Conservation (phyloP, 805 yeast genomes). For the Schwanniomyces occidentalis region DNA sequence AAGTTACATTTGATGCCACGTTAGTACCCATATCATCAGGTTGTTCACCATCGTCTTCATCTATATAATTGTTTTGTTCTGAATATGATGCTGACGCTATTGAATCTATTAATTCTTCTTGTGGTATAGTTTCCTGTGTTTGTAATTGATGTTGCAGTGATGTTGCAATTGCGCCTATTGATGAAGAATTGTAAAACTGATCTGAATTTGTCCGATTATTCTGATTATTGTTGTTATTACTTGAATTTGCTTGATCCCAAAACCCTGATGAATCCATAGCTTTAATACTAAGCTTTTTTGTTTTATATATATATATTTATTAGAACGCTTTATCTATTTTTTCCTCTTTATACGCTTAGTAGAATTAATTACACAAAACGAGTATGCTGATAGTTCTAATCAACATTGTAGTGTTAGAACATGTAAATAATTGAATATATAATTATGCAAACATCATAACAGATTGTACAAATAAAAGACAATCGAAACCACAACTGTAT, state of each 20-base stretch:
- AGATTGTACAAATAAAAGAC: no score
- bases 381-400: no score
- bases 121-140: slow-evolving; percentile 28
- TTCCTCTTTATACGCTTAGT: no score
- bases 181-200: slow-evolving; percentile 3
- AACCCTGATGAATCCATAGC: slow-evolving; percentile 28
- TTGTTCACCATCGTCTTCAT: slow-evolving; percentile 11
- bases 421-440: no score
- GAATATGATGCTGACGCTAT: slow-evolving; percentile 19
- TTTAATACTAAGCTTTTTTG: no score
- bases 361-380: no score
- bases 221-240: background rate
- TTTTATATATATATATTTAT: background rate
- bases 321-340: no score
- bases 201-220: slow-evolving; percentile 9
- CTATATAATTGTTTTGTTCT: slow-evolving; percentile 5
- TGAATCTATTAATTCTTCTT: slow-evolving; percentile 30
- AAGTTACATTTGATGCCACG: slow-evolving; percentile 8
- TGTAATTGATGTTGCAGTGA: slow-evolving; percentile 25
- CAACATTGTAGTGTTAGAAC: no score
- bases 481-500: no score
- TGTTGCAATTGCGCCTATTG: slow-evolving; percentile 7
- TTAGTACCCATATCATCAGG: slow-evolving; percentile 16
- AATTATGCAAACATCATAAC: no score
- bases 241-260: slow-evolving; percentile 17